Base-by-base conservation (phyloP, 2,329 filamentous ascomycete genomes). In the Pleomassaria siparia region DNA sequence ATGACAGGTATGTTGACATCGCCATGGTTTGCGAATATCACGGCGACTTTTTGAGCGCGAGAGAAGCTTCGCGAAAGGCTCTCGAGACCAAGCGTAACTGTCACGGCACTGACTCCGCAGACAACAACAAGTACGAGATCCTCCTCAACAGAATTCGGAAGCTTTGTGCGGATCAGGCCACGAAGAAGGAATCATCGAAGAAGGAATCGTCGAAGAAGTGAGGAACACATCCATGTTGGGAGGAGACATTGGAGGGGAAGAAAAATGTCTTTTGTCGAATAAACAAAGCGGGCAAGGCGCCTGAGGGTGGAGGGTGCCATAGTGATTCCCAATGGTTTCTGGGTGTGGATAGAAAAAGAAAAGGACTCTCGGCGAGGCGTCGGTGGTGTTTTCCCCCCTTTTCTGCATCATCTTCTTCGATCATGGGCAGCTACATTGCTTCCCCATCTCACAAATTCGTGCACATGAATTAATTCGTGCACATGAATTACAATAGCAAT, bases 1-100 rank as follows among this genome's bases (percentile, higher is more conserved):
- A 11, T 15, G 13, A 2, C 26, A 69, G 64, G 13, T 69, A 62
- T 21, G 43, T 69, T 12, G 67, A 70, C 29, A 58, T 70, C 24
- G 66, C 64, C 13, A 50, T 71, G 0, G 42, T 67, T 13, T 67
- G 63, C 35, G 66, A 69, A 47, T 12, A 43, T 3, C 51, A 51
- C 4, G 50, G 49, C 3, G 63, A 70, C 22, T 44, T 60, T 8
- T 45, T 37, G 33, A 51, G 58, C 45, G 67, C 60, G 1, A 42
- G 51, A 10, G 15, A 25, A 11, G 55, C 54, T 10, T 61, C 60
- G 1, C 30, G 25, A n/a, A 66, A 62, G 43, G 66, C 65, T n/a
- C 39, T 60, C n/a, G 40, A 57, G 46, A 51, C 66, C 29, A 64
- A 60, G 42, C 54, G 49, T 42, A 55, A 62, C 25, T 63, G 55